Evolutionary conservation across 139 green algal genomes (phyloP).

Genomic region (Desmodesmus armatus): DNA sequence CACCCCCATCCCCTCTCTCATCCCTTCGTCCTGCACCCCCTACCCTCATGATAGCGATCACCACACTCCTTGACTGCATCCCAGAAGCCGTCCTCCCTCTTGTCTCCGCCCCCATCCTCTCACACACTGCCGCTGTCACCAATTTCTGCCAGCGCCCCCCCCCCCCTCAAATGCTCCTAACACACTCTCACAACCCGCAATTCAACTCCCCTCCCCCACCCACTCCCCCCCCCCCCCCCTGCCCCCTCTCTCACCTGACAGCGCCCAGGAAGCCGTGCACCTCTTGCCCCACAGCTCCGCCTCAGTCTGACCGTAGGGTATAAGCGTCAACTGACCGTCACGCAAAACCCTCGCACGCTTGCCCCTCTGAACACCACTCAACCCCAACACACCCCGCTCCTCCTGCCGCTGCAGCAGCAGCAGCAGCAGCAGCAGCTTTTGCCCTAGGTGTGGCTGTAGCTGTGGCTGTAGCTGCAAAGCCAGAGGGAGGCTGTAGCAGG

Average conservation of each 20-base stretch:
- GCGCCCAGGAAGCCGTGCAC: slow-evolving; percentile 61
- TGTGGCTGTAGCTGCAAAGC: background rate
- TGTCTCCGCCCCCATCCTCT: background rate
- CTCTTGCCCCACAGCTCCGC: slow-evolving; percentile 63
- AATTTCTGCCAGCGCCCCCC: background rate
- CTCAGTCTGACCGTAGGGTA: slow-evolving; percentile 83
- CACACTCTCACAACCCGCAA: background rate
- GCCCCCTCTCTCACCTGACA: slow-evolving; percentile 40
- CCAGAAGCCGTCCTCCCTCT: background rate
- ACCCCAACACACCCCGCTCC: background rate
- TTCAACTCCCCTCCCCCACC: background rate
- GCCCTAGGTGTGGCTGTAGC: background rate
- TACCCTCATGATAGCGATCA: background rate
- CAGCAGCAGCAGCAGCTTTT: background rate
- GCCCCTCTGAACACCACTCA: background rate
- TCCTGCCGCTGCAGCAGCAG: background rate
- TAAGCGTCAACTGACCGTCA: slow-evolving; percentile 79
- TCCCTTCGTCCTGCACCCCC: background rate
- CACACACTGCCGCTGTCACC: background rate
- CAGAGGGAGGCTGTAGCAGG: background rate
- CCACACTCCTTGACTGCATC: background rate
- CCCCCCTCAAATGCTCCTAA: background rate
- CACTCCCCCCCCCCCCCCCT: background rate
- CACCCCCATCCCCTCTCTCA: slow-evolving; percentile 9
- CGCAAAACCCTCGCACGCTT: slow-evolving; percentile 73